phyloP scores from a whole-genome alignment of 306 rosid genomes.

The Astragalus membranaceus region DNA sequence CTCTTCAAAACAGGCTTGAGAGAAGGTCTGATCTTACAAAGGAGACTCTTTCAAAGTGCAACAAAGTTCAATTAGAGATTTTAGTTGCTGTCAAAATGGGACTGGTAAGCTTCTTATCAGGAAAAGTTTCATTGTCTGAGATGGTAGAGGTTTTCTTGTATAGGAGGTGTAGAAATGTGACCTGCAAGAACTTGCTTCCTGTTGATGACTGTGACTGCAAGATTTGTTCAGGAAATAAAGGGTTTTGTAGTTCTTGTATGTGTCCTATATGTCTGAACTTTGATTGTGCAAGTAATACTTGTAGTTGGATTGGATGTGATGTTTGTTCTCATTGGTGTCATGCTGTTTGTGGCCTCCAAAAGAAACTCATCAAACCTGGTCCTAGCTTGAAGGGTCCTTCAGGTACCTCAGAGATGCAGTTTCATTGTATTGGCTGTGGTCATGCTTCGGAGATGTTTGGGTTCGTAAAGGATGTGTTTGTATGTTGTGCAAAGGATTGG shows the following conservation, averaged over 20 bases:
- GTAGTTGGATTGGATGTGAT: slow-evolving; percentile 99
- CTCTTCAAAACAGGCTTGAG: slow-evolving; percentile 60
- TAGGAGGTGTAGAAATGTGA: slow-evolving; percentile 68
- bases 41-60: slow-evolving; percentile 75
- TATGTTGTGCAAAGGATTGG: slow-evolving; percentile 92
- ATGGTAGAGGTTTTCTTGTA: slow-evolving; percentile 76
- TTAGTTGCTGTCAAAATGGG: slow-evolving; percentile 80
- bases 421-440: slow-evolving; percentile 85
- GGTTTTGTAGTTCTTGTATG: slow-evolving; percentile 94
- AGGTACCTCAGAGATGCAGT: slow-evolving; percentile 86
- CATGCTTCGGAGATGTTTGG: slow-evolving; percentile 98
- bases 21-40: slow-evolving; percentile 75
- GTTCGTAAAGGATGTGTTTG: slow-evolving; percentile 88
- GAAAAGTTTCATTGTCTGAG: slow-evolving; percentile 51
- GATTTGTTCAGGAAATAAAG: slow-evolving; percentile 73
- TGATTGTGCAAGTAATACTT: slow-evolving; percentile 87
- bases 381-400: slow-evolving; percentile 90
- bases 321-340: slow-evolving; percentile 99
- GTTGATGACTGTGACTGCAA: slow-evolving; percentile 98
- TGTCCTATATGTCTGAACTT: slow-evolving; percentile 95
- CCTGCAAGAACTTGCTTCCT: slow-evolving; percentile 70
- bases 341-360: slow-evolving; percentile 87
- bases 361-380: slow-evolving; percentile 77
- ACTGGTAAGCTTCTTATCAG: slow-evolving; percentile 53
- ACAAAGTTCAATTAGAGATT: slow-evolving; percentile 61